Evolutionary conservation across 2,329 filamentous ascomycete species (phyloP).

Genomic region (Daldinia sp.): DNA sequence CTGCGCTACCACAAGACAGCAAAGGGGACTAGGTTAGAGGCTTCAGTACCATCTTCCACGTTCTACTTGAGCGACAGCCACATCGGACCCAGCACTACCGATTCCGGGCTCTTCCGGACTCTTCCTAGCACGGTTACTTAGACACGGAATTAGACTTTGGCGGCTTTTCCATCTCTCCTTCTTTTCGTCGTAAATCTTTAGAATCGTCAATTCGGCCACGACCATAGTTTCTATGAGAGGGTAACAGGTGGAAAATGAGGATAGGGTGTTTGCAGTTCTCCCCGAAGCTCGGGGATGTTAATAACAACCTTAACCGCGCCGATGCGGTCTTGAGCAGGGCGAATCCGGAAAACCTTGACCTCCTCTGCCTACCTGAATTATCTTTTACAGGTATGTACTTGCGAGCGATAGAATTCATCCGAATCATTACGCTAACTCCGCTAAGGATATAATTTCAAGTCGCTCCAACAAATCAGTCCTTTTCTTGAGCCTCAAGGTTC

Average conservation of each 20-base stretch:
- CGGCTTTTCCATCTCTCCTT: background rate
- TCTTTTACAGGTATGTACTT: slow-evolving; percentile 72
- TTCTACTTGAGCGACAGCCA: background rate
- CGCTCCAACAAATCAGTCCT: slow-evolving; percentile 70
- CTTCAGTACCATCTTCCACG: background rate
- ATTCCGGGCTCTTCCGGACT: background rate
- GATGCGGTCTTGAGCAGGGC: slow-evolving; percentile 67
- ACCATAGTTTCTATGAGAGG: background rate
- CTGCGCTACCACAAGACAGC: background rate
- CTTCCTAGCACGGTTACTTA: background rate
- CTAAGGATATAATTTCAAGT: slow-evolving; percentile 81
- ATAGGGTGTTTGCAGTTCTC: slow-evolving; percentile 77
- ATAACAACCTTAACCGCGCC: slow-evolving; percentile 75
- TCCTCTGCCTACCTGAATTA: slow-evolving; percentile 78
- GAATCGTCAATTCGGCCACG: background rate
- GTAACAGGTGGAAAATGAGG: slow-evolving; percentile 54
- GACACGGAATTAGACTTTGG: background rate
- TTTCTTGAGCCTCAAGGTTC: slow-evolving; percentile 72
- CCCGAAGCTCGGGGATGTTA: slow-evolving; percentile 72
- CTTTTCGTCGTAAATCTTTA: background rate
- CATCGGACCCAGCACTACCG: slow-evolving; percentile 1
- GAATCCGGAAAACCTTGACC: slow-evolving; percentile 64
- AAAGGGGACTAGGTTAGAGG: background rate
- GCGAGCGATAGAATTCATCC: background rate
- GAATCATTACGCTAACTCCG: background rate